Base-by-base conservation (phyloP, 305 asterid genomes). In the Petunia hybrid region DNA sequence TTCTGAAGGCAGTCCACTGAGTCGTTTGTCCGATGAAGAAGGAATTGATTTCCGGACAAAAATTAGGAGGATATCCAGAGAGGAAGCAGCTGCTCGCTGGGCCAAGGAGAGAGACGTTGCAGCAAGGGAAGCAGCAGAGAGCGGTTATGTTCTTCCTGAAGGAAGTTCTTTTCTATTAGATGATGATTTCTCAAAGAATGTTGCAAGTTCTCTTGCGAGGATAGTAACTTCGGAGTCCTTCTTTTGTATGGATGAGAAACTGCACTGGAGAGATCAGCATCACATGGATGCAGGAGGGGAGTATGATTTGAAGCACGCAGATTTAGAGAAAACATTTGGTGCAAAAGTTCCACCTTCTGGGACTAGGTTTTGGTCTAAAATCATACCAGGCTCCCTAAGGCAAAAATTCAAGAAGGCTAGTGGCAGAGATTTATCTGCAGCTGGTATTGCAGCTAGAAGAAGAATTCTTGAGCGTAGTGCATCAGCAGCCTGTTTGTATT, bases 241-340 rank as follows among this genome's bases (percentile, higher is more conserved):
- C 82, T 91, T 82, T 84, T 91, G 82, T 83, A 86, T 89, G 88
- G 99, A 93, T 43, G 97, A 93, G 87, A 92, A 89, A 87, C 82
- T 92, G 83, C 95, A 89, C 84, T 92, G 98, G 98, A 90, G 97
- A 85, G 99, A 93, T 88, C 99, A 94, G 86, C 98, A 91, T 87
- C 91, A 95, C 89, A 91, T 94, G 98, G 99, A 97, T 88, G 95
- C 97, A 78, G 99, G 97, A 60, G 91, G 91, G 79, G 99, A 97
- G 87, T 97, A 93, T 89, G 99, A 93, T 87, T 78, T 89, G 89
- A 97, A 93, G 89, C 98, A 97, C 85, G 96, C 99, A 59, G 98
- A 97, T 89, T 86, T 97, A 82, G 99, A 97, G 92, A 97, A 89
- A 85, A 90, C 99, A 51, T 97, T 97, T 85, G 98, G 98, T 79